These are phyloP conservation scores for Amanita polypyramis DNA, from an alignment of 768 basidiomycete genomes.

Conservation along the genomic window DNA sequence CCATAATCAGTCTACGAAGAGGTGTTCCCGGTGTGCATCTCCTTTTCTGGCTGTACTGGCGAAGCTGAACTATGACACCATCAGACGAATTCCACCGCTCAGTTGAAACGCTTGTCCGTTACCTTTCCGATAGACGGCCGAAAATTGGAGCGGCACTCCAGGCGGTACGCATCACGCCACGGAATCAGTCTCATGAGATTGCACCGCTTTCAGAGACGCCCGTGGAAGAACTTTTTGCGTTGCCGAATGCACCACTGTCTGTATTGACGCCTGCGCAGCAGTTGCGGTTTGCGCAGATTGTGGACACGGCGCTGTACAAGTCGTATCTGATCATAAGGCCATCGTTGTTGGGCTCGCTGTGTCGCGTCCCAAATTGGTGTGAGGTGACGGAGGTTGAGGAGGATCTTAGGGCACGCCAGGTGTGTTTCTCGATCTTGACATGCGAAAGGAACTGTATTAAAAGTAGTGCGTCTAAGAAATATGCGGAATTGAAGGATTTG, in stretches of 20 bases:
- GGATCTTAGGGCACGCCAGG: conserved; percentile 69
- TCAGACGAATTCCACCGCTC: conserved; percentile 58
- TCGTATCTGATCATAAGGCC: conserved; percentile 80
- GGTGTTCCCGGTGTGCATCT: conserved; percentile 22
- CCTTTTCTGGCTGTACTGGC: background rate
- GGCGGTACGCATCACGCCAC: conserved; percentile 55
- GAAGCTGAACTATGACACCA: background rate
- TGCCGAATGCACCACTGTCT: conserved; percentile 68
- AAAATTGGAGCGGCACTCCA: conserved; percentile 74
- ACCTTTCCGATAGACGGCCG: conserved; percentile 82
- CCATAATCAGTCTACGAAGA: conserved; percentile 29
- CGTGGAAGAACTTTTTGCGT: conserved; percentile 60
- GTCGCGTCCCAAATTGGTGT: conserved; percentile 93
- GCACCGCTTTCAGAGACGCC: conserved; percentile 65
- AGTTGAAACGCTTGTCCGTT: conserved; percentile 81
- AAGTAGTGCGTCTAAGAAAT: conserved; percentile 50
- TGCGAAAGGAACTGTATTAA: background rate
- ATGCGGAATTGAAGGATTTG: conserved; percentile 78
- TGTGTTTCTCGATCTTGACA: conserved; percentile 20
- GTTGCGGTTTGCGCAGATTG: conserved; percentile 82
- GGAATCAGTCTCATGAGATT: conserved; percentile 55
- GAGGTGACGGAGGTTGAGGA: conserved; percentile 93
- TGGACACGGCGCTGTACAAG: conserved; percentile 93
- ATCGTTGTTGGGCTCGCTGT: conserved; percentile 72
- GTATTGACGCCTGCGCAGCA: conserved; percentile 76